Evolutionary conservation across 371 early-diverging fungal species (phyloP).

Genomic region (Choanephora cucurbitarum): DNA sequence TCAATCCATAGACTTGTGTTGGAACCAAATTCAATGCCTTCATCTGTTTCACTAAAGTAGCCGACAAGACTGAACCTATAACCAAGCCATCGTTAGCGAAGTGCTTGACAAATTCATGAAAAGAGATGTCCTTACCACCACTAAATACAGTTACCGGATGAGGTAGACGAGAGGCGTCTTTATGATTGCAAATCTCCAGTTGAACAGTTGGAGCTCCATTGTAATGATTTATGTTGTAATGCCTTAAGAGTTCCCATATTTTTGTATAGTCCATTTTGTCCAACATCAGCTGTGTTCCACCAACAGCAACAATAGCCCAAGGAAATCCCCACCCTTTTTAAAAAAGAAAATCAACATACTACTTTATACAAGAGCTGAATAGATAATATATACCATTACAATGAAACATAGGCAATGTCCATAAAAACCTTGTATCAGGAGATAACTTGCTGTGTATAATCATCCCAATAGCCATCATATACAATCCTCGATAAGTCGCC

Average conservation of each 20-base stretch:
- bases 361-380: not conserved
- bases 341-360: too few relatives aligned
- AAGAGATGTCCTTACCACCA: conserved; percentile 52
- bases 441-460: conserved; percentile 52
- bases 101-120: too few relatives aligned
- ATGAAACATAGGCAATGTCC: conserved; percentile 71
- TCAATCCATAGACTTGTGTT: conserved; percentile 71
- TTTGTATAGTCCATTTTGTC: conserved; percentile 59
- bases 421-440: conserved; percentile 56
- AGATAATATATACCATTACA: conserved; percentile 46
- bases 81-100: not conserved
- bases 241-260: conserved; percentile 60
- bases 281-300: conserved; percentile 58
- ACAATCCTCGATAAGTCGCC: conserved; percentile 49
- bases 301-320: conserved; percentile 64
- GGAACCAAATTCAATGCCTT: conserved; percentile 55
- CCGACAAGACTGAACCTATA: conserved; percentile 59
- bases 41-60: conserved; percentile 56
- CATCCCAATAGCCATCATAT: conserved; percentile 55
- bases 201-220: conserved; percentile 73
- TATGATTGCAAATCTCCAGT: conserved; percentile 62
- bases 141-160: conserved; percentile 53
- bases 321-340: conserved; percentile 63
- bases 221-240: conserved; percentile 63
- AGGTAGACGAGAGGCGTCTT: conserved; percentile 42